Conservation (phyloP, 805 yeast species). For the Ogataea ramenticola region DNA sequence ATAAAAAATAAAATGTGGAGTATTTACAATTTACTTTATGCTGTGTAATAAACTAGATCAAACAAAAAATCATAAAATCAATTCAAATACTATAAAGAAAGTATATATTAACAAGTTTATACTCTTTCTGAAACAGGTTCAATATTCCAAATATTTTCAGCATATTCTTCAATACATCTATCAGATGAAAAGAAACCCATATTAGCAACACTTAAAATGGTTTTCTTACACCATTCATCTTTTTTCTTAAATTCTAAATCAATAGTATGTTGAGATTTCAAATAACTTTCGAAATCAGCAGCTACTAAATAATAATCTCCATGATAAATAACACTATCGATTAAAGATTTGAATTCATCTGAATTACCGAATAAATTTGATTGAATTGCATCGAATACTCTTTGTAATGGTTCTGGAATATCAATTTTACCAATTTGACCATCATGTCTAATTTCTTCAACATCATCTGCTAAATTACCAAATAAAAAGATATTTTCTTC, state of each 20-base stretch:
- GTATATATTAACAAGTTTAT: neutral
- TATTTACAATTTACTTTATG: too few relatives aligned
- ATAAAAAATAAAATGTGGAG: too few relatives aligned
- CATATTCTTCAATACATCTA: slow-evolving; percentile 86
- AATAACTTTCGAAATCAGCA: slow-evolving; percentile 83
- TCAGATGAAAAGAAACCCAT: slow-evolving; percentile 92
- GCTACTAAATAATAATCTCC: slow-evolving; percentile 84
- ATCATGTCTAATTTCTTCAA: slow-evolving; percentile 73
- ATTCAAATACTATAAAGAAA: too few relatives aligned
- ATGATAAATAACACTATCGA: slow-evolving; percentile 62
- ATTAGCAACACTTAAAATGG: slow-evolving; percentile 76
- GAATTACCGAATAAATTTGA: slow-evolving; percentile 63
- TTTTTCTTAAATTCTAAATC: slow-evolving; percentile 56
- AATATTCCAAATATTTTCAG: slow-evolving; percentile 87
- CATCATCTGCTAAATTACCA: slow-evolving; percentile 86
- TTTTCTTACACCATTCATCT: slow-evolving; percentile 69
- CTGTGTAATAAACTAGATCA: too few relatives aligned
- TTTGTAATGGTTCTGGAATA: slow-evolving; percentile 50
- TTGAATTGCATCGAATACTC: slow-evolving; percentile 63
- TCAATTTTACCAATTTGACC: slow-evolving; percentile 57
- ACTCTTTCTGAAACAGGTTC: slow-evolving; percentile 48
- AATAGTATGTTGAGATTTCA: slow-evolving; percentile 72
- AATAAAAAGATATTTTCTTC: slow-evolving; percentile 88
- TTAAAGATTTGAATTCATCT: slow-evolving; percentile 56
- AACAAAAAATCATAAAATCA: too few relatives aligned